A percentile compares a stretch with the other conserved stretches of the same genome.
phyloP scores from a whole-genome alignment of 192 early-diverging fungal species.

The Coemansia sp. region DNA sequence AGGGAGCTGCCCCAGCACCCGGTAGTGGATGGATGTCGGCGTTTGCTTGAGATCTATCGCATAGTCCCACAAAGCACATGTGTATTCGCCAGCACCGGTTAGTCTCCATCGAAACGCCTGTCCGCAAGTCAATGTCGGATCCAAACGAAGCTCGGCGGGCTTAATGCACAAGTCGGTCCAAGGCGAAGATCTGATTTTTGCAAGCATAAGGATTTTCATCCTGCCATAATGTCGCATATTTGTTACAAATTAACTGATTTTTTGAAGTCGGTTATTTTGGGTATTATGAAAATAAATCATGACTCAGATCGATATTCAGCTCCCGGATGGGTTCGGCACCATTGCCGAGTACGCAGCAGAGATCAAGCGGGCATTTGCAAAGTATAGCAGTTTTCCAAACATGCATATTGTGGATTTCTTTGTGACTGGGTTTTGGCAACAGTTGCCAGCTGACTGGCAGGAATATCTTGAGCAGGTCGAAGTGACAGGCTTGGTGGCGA shows the following conservation, averaged over 20 bases:
- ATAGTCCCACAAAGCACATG: constrained; percentile 54
- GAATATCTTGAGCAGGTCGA: constrained; percentile 21
- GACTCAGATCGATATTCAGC: constrained; percentile 12
- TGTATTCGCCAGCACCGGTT: constrained; percentile 63
- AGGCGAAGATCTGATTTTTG: no score
- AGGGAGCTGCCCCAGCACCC: constrained; percentile 10
- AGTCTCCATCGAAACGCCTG: constrained; percentile 90
- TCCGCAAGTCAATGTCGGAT: constrained; percentile 80
- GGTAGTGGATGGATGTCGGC: constrained; percentile 31
- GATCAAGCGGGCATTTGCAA: constrained; percentile 10
- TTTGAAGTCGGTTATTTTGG: no score
- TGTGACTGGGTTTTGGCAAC: constrained; percentile 28
- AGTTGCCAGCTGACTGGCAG: constrained; percentile 40
- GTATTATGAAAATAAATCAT: not conserved
- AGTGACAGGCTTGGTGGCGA: constrained; percentile 20
- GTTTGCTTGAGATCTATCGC: constrained; percentile 67
- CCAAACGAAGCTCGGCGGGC: constrained; percentile 69
- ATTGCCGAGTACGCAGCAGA: constrained; percentile 28
- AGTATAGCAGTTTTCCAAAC: constrained; percentile 25
- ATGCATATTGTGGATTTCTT: constrained; percentile 51
- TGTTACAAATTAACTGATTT: no score
- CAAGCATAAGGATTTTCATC: no score
- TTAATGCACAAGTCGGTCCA: constrained; percentile 57
- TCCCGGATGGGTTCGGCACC: constrained; percentile 27
- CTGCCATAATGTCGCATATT: no score